Evolutionary conservation across 345 rosid genomes (phyloP).

Genomic region (Lumnitzera racemosa): DNA sequence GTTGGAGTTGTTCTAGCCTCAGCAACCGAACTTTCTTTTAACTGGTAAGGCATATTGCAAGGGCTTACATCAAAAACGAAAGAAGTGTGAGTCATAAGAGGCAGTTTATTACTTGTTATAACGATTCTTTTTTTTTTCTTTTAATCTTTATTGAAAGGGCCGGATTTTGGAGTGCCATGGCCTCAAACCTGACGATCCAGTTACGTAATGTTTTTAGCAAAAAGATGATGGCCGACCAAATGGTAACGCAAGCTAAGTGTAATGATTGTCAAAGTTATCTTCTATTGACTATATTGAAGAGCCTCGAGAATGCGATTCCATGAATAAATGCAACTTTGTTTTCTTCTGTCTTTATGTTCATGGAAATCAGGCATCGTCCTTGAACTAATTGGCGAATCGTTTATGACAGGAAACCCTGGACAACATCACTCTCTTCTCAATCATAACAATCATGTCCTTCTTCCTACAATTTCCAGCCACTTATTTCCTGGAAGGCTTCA

Average conservation of each 20-base stretch:
- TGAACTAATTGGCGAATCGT: conserved; percentile 1
- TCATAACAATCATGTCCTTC: conserved; percentile 91
- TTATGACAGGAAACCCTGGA: conserved; percentile 76
- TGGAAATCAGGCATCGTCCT: neutral
- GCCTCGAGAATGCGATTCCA: no score
- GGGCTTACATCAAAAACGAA: neutral
- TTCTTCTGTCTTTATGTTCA: neutral
- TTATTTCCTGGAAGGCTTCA: conserved; percentile 76
- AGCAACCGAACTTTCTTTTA: conserved; percentile 82
- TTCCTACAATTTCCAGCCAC: conserved; percentile 74
- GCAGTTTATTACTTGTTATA: conserved; percentile 4
- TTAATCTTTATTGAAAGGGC: conserved; percentile 34
- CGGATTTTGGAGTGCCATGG: conserved; percentile 91
- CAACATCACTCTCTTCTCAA: conserved; percentile 95
- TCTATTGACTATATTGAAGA: no score
- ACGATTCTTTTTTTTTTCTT: neutral
- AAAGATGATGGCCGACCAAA: conserved; percentile 91
- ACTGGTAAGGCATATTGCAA: conserved; percentile 47
- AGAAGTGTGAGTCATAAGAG: no score
- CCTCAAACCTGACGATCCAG: conserved; percentile 78
- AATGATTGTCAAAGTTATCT: no score
- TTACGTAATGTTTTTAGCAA: conserved; percentile 90
- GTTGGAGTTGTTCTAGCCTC: conserved; percentile 98
- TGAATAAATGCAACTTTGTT: neutral
- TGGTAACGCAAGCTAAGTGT: conserved; percentile 37